phyloP scores from a whole-genome alignment of 371 early-diverging fungal genomes.

The Mortierella sp. region DNA sequence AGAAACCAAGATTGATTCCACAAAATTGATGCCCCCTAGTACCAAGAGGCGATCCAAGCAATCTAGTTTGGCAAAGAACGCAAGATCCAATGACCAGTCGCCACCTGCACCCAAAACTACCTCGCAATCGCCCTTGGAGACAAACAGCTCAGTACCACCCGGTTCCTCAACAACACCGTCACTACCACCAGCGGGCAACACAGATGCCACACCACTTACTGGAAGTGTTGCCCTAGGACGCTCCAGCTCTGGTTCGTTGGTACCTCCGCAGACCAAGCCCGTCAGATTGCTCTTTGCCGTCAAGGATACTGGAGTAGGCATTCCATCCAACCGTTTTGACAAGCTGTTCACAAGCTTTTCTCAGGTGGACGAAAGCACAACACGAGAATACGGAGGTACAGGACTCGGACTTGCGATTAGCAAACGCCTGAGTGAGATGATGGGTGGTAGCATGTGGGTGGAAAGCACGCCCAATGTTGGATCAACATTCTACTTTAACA shows the following conservation, averaged over 20 bases:
- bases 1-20: background rate
- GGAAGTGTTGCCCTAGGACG: too few species aligned
- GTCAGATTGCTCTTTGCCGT: constrained; percentile 59
- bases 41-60: too few species aligned
- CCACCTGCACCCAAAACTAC: too few species aligned
- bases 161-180: too few species aligned
- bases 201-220: too few species aligned
- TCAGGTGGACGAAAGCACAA: constrained; percentile 70
- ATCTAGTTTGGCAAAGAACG: constrained; percentile 24
- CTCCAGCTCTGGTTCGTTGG: constrained; percentile 40
- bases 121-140: too few species aligned
- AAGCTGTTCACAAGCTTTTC: constrained; percentile 71
- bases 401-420: constrained; percentile 70
- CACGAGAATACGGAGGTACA: constrained; percentile 61
- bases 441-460: constrained; percentile 66
- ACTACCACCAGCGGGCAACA: too few species aligned
- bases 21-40: too few species aligned
- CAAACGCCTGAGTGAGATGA: constrained; percentile 63
- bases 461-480: constrained; percentile 43
- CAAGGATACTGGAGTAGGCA: constrained; percentile 72
- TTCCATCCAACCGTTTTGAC: constrained; percentile 60
- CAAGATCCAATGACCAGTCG: too few species aligned
- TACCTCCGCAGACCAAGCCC: constrained; percentile 63
- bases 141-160: too few species aligned
- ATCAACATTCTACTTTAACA: constrained; percentile 49